Conservation (phyloP, 805 yeast species). For the Jamesozyma spencerorum region DNA sequence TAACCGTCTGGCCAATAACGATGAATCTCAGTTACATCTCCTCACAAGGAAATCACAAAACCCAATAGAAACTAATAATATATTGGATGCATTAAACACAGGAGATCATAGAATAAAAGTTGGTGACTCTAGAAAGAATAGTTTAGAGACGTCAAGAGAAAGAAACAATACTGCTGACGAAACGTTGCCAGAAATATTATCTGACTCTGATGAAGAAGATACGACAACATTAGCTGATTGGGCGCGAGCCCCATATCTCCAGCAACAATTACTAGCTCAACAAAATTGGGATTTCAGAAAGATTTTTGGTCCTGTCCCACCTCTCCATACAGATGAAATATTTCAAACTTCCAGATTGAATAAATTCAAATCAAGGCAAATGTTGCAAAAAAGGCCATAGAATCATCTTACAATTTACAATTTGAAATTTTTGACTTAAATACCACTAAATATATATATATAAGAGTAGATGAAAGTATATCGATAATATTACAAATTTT, state of each 20-base stretch:
- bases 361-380: constrained; percentile 45
- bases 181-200: constrained; percentile 38
- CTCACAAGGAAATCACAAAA: constrained; percentile 1
- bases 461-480: too few relatives aligned
- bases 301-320: constrained; percentile 69
- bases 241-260: constrained; percentile 54
- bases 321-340: constrained; percentile 58
- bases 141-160: constrained; percentile 1
- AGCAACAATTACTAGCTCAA: constrained; percentile 35
- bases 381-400: constrained; percentile 32
- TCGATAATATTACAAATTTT: too few relatives aligned
- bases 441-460: too few relatives aligned
- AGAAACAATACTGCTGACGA: constrained; percentile 10
- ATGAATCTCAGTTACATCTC: not conserved
- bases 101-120: constrained; percentile 25
- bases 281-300: constrained; percentile 54
- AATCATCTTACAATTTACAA: too few relatives aligned
- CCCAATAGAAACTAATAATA: constrained; percentile 7
- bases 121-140: constrained; percentile 8
- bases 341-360: constrained; percentile 44
- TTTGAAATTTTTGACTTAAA: too few relatives aligned
- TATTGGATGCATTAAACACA: constrained; percentile 23
- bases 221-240: constrained; percentile 45
- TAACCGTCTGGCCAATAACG: not conserved
- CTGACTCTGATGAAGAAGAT: constrained; percentile 46